Conservation (phyloP, 202 grass and related monocot genomes). For the Musa balbisiana region DNA sequence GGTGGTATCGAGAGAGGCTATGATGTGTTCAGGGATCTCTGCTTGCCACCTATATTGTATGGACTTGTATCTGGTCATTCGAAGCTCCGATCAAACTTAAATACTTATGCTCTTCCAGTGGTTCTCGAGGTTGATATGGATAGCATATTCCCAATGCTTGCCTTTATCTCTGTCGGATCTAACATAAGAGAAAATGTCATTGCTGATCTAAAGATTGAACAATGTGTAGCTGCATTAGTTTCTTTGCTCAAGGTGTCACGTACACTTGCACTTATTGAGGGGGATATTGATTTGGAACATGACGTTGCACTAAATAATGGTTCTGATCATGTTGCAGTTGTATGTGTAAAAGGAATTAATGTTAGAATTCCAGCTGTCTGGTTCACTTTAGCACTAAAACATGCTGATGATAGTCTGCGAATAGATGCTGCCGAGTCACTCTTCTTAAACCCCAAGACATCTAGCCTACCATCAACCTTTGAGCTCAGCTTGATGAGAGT, state of each 20-base stretch:
- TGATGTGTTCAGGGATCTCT: constrained; percentile 57
- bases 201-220: constrained; percentile 57
- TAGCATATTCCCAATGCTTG: constrained; percentile 97
- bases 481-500: constrained; percentile 76
- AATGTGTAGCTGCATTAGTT: constrained; percentile 80
- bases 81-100: constrained; percentile 90
- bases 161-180: constrained; percentile 75
- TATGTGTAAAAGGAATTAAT: constrained; percentile 72
- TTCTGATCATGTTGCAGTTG: constrained; percentile 42
- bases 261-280: constrained; percentile 76
- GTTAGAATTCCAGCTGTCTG: constrained; percentile 70
- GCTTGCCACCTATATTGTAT: constrained; percentile 69
- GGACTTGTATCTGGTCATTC: constrained; percentile 76
- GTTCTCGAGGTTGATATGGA: constrained; percentile 67
- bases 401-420: constrained; percentile 77
- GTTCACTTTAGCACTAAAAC: constrained; percentile 85
- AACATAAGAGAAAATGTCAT: constrained; percentile 33
- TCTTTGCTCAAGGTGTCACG: constrained; percentile 87
- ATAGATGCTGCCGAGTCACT: constrained; percentile 93
- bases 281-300: constrained; percentile 72
- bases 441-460: constrained; percentile 91
- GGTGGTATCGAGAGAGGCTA: constrained; percentile 79
- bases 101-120: constrained; percentile 76
- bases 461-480: constrained; percentile 84
- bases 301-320: constrained; percentile 24